Base-by-base conservation (phyloP, 2,329 filamentous ascomycete species). In the Aspergillus carbonarius region DNA sequence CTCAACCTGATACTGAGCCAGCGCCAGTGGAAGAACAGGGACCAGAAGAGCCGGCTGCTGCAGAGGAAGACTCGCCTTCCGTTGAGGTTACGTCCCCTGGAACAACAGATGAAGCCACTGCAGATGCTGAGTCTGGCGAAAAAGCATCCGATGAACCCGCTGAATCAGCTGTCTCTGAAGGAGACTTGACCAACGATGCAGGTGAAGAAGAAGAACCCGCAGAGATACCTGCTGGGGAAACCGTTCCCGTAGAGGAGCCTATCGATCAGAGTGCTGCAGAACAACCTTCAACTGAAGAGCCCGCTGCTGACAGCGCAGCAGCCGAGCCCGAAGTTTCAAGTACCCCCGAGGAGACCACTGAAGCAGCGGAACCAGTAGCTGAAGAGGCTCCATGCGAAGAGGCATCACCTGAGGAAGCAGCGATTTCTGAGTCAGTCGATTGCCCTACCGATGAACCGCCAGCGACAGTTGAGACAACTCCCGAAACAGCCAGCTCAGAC, bases 351-450 rank as follows among this genome's bases (percentile, higher is more conserved):
- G 51, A 54, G 23, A 7, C 12, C 44, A 17, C 27, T 13, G 42
- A 39, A 17, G 40, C 54, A 4, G 56, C 58, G 17, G 54, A 13
- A 18, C 20, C 55, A 5, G 27, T 51, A 60, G 40, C 57, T 20
- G 60, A 62, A 25, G 49, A 60, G 34, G 42, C 60, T 27, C 54
- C 63, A 18, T 40, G 60, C 25, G 63, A 69, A 25, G 54, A 60
- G 59, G 30, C 54, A 18, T 18, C 55, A 30, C 17, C 27, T 25
- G 53, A 51, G 23, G 53, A 54, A 20, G 13, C 52, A 13, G 34
- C 34, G 18, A 17, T 27, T 35, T 18, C 48, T 15, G 48, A 57
- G n/a, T 32, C 20, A 23, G 54, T 32, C 15, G 55, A 58, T 37
- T 56, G 48, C 10, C 25, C 23, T 15, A 37, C 32, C 12, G 20